These are phyloP conservation scores for Leersia perrieri DNA, from an alignment of 176 grass and related monocot genomes.

Conservation along the genomic window DNA sequence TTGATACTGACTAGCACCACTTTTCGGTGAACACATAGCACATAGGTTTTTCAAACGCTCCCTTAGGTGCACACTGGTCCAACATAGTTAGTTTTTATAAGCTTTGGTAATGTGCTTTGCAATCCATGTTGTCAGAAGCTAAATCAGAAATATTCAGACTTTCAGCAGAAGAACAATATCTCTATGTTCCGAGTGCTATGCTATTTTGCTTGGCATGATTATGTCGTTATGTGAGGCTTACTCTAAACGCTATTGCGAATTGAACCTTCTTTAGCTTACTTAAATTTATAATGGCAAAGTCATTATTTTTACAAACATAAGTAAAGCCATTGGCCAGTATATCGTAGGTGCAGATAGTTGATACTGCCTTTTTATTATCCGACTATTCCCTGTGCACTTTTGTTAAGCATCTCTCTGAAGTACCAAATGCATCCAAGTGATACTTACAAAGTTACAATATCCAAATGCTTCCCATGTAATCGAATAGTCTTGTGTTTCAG, in stretches of 20 bases:
- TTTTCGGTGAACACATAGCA: background rate
- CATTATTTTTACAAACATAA: background rate
- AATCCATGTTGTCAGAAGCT: background rate
- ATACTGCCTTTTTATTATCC: background rate
- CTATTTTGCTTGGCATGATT: background rate
- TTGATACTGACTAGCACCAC: background rate
- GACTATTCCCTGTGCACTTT: background rate
- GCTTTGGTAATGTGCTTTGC: background rate
- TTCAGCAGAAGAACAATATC: background rate
- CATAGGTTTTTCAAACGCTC: background rate
- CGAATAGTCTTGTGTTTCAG: slow-evolving; percentile 44
- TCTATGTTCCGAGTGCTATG: background rate
- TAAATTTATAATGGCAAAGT: background rate
- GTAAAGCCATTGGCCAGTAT: background rate
- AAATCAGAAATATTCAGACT: slow-evolving; percentile 6
- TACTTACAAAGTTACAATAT: background rate
- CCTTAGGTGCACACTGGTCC: background rate
- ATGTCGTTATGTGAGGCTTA: background rate
- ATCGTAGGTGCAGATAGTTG: background rate
- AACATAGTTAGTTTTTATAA: background rate
- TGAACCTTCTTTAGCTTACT: background rate
- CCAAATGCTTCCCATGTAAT: background rate
- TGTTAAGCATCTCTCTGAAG: slow-evolving; percentile 6
- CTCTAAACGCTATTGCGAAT: background rate
- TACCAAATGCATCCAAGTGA: background rate